Evolutionary conservation across 1,284 basidiomycete genomes (phyloP).

Genomic region (Heterobasidion irregulare): DNA sequence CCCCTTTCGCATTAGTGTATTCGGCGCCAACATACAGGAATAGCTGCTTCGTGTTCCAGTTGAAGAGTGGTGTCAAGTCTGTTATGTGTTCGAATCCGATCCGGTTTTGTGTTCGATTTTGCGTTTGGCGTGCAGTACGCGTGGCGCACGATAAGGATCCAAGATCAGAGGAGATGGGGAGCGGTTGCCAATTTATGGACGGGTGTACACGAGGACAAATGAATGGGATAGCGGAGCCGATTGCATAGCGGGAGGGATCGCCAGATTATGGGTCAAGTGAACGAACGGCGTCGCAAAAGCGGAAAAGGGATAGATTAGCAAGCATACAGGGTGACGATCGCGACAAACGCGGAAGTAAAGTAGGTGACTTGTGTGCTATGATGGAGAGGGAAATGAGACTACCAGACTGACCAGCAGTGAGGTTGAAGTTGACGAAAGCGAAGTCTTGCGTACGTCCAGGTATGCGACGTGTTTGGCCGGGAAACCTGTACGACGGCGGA

Average conservation of each 20-base stretch:
- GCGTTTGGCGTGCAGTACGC: background rate
- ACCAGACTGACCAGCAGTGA: slow-evolving; percentile 55
- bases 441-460: slow-evolving; percentile 57
- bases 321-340: background rate
- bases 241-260: too few relatives aligned
- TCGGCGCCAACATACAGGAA: slow-evolving; percentile 81
- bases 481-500: slow-evolving; percentile 30
- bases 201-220: too few relatives aligned
- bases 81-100: slow-evolving; percentile 1
- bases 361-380: background rate
- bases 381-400: background rate
- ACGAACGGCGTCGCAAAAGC: too few relatives aligned
- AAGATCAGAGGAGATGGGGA: background rate
- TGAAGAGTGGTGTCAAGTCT: slow-evolving; percentile 79
- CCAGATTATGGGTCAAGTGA: too few relatives aligned
- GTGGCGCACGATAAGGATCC: background rate
- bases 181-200: too few relatives aligned
- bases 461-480: slow-evolving; percentile 47
- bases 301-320: background rate
- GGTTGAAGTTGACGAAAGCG: slow-evolving; percentile 71
- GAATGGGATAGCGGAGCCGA: too few relatives aligned
- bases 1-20: slow-evolving; percentile 65
- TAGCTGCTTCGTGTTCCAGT: slow-evolving; percentile 94
- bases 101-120: background rate
- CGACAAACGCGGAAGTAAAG: too few relatives aligned